Percentiles rank a stretch among this genome's conserved stretches.
Evolutionary conservation across 352 stramenopile genomes (phyloP).

Genomic region (Phytophthora macrochlamydospora): DNA sequence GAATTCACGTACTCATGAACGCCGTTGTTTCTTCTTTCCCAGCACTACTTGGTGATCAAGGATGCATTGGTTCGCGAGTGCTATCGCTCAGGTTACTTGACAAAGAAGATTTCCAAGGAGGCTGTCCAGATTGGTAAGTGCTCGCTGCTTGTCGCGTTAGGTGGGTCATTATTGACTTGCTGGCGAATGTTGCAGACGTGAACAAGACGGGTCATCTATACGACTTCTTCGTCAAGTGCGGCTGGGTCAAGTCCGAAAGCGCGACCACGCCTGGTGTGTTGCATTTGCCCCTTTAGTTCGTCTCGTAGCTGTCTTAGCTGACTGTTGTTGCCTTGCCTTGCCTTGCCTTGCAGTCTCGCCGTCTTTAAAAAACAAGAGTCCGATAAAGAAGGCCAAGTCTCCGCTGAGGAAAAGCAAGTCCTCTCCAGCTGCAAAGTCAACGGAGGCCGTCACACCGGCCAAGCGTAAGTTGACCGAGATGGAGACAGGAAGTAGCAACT

Average conservation of each 20-base stretch:
- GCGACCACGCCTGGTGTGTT: slow-evolving; percentile 58
- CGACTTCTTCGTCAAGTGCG: slow-evolving; percentile 91
- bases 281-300: neutral
- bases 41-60: slow-evolving; percentile 96
- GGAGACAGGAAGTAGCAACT: slow-evolving; percentile 22
- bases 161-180: slow-evolving; percentile 14
- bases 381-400: slow-evolving; percentile 1
- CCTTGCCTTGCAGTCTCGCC: slow-evolving; percentile 24
- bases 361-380: slow-evolving; percentile 33
- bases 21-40: neutral
- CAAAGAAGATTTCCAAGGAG: slow-evolving; percentile 78
- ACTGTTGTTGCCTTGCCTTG: neutral
- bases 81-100: slow-evolving; percentile 77
- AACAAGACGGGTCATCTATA: slow-evolving; percentile 88
- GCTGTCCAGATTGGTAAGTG: slow-evolving; percentile 91
- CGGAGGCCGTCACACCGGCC: slow-evolving; percentile 32
- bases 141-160: neutral
- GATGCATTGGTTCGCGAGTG: slow-evolving; percentile 92
- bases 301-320: no score
- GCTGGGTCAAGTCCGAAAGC: slow-evolving; percentile 80
- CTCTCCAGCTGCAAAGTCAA: slow-evolving; percentile 22
- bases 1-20: no score
- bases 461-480: slow-evolving; percentile 70
- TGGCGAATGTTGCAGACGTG: slow-evolving; percentile 56
- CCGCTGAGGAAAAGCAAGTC: slow-evolving; percentile 22